Evolutionary conservation across 805 yeast species (phyloP).

Genomic region (Scheffersomyces lignosus): DNA sequence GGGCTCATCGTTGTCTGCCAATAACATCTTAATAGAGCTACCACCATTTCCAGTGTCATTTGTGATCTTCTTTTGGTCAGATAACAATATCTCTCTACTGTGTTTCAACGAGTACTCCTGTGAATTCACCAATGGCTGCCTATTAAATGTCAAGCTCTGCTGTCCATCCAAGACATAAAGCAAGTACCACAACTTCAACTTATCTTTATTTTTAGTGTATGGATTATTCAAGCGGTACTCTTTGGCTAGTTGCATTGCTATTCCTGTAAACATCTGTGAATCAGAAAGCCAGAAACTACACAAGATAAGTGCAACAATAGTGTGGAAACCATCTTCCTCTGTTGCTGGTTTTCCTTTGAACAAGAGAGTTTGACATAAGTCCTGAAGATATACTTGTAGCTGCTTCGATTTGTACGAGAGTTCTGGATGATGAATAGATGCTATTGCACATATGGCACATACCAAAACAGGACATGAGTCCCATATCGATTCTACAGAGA

Average conservation of each 20-base stretch:
- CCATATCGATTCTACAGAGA: slow-evolving; percentile 53
- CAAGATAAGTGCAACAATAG: slow-evolving; percentile 61
- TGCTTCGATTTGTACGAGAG: slow-evolving; percentile 27
- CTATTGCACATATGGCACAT: slow-evolving; percentile 59
- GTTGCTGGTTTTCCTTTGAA: slow-evolving; percentile 38
- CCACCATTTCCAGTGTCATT: slow-evolving; percentile 1
- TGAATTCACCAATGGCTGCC: slow-evolving; percentile 55
- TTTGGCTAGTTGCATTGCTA: slow-evolving; percentile 66
- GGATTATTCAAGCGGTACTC: slow-evolving; percentile 47
- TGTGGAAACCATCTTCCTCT: slow-evolving; percentile 54
- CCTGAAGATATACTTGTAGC: slow-evolving; percentile 32
- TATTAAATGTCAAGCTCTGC: slow-evolving; percentile 59
- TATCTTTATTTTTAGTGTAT: slow-evolving; percentile 31
- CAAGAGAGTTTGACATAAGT: slow-evolving; percentile 34
- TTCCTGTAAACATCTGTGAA: slow-evolving; percentile 63
- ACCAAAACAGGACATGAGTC: slow-evolving; percentile 55
- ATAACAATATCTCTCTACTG: slow-evolving; percentile 39
- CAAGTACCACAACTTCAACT: slow-evolving; percentile 65
- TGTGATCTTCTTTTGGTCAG: slow-evolving; percentile 6
- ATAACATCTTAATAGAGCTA: background rate
- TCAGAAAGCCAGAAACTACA: slow-evolving; percentile 71
- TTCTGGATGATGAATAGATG: slow-evolving; percentile 59
- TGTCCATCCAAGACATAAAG: slow-evolving; percentile 68
- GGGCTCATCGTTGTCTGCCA: slow-evolving; percentile 4
- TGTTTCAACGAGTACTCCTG: slow-evolving; percentile 45